Evolutionary conservation across 2,329 filamentous ascomycete genomes (phyloP), one percentile per base, ranked within the genome.

Genomic region (Aspergillus caelatus): DNA sequence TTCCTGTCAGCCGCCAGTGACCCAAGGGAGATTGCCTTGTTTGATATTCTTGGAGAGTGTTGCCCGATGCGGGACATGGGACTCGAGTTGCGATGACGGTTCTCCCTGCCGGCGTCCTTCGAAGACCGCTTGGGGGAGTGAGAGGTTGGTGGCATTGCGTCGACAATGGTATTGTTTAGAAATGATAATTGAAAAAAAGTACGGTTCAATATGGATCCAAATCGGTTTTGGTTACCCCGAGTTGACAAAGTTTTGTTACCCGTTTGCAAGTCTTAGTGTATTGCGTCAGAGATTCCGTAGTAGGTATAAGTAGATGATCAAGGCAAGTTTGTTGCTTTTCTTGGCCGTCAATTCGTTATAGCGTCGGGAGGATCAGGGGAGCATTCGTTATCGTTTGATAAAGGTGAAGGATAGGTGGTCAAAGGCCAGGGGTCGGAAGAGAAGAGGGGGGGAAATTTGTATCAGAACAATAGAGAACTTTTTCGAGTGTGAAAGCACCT

Each of bases 401-500:
- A 62, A 58, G 65, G 62, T 57, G 54, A 58, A 54, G 62, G 26
- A 63, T 61, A 53, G 64, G 64, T 36, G 54, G 58, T 61, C 30
- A 53, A 55, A 23, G 67, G 48, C 62, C 65, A 57, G 60, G 48
- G 61, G 62, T 63, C 58, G 60, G 62, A 59, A 21, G 56, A 36
- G 68, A 50, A 66, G 62, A 62, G 63, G 59, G 48, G 64, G 68
- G 56, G 60, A 46, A 63, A 67, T 46, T 63, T 60, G 64, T 41
- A 41, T 50, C 60, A 62, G 66, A 58, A 34, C 34, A 54, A 62
- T 12, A 39, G 58, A 14, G 53, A 36, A 65, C 43, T 50, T 60
- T 62, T 63, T 63, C 41, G 57, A 58, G 58, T 65, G 66, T 70
- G 67, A 73, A 74, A 78, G 71, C 76, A 79, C 77, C 74, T 77